Evolutionary conservation across 2,329 filamentous ascomycete species (phyloP).

Genomic region (Fusarium abutilonis): DNA sequence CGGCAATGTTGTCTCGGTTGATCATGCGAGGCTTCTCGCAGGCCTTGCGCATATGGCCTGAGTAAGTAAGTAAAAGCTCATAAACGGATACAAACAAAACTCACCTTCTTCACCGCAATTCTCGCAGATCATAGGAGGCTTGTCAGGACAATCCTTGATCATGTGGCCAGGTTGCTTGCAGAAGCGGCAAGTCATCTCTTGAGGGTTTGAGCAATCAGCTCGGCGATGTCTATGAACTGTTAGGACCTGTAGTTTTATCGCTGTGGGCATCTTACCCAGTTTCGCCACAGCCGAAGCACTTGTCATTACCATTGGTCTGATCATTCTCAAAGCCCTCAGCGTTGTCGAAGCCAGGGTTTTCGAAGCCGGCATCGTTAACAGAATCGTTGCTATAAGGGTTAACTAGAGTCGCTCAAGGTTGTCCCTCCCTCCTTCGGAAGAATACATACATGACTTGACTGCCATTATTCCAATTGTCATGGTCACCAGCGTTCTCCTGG

Average conservation of each 20-base stretch:
- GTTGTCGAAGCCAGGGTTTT: constrained; percentile 6
- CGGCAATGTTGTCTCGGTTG: constrained; percentile 61
- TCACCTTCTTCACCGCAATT: constrained; percentile 71
- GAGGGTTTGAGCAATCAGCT: constrained; percentile 50
- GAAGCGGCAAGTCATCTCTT: constrained; percentile 52
- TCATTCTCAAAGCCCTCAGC: constrained; percentile 4
- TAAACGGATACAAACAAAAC: constrained; percentile 13
- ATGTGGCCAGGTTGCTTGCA: constrained; percentile 65
- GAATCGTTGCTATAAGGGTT: constrained; percentile 10
- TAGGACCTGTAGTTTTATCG: neutral
- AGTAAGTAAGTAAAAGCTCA: constrained; percentile 18
- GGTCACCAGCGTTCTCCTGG: constrained; percentile 5
- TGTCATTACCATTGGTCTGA: constrained; percentile 15
- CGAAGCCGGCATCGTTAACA: constrained; percentile 8
- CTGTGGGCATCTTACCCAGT: constrained; percentile 42
- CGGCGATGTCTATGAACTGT: constrained; percentile 41
- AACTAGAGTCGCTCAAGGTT: neutral
- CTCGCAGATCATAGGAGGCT: constrained; percentile 64
- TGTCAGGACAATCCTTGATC: constrained; percentile 70
- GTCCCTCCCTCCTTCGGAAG: neutral
- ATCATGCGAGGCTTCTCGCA: constrained; percentile 70
- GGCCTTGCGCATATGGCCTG: constrained; percentile 64
- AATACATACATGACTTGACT: constrained; percentile 18
- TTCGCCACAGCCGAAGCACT: constrained; percentile 52
- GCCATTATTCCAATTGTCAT: constrained; percentile 9